These are phyloP conservation scores for Phytopythium ostracodes DNA, from an alignment of 352 stramenopile species.

Conservation along the genomic window DNA sequence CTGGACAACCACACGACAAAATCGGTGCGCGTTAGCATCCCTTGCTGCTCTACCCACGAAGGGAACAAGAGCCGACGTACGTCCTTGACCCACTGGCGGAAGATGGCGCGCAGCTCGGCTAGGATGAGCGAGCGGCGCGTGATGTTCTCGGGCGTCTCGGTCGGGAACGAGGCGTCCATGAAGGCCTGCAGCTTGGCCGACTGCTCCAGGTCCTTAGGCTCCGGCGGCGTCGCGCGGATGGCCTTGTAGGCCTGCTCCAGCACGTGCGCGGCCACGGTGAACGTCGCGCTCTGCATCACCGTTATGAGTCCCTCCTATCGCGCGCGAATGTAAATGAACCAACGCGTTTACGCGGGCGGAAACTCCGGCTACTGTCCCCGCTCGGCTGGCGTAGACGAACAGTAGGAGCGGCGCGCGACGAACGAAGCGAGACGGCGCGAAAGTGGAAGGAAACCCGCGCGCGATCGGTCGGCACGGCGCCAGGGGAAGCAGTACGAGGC, in stretches of 20 bases:
- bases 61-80: constrained; percentile 8
- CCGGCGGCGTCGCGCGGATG: constrained; percentile 81
- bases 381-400: not conserved
- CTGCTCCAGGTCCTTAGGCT: constrained; percentile 81
- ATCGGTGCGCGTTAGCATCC: not conserved
- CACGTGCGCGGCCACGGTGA: constrained; percentile 65
- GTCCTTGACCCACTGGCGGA: constrained; percentile 84
- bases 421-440: not conserved
- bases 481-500: not conserved
- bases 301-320: not conserved
- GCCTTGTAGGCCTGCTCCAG: constrained; percentile 88
- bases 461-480: not conserved
- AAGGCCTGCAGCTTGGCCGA: constrained; percentile 75
- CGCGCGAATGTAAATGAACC: not conserved
- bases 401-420: not conserved
- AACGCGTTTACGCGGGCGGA: too few species aligned
- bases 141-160: constrained; percentile 76
- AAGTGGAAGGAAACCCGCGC: not conserved
- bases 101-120: constrained; percentile 78
- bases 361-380: too few species aligned
- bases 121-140: constrained; percentile 82
- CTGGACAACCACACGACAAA: constrained; percentile 3
- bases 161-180: constrained; percentile 81
- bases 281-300: constrained; percentile 59
- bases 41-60: too few species aligned